A percentile compares a stretch with the other conserved stretches of the same genome.
These are phyloP conservation scores for Clathrospora elynae DNA, from an alignment of 2,329 filamentous ascomycete genomes.

Conservation along the genomic window DNA sequence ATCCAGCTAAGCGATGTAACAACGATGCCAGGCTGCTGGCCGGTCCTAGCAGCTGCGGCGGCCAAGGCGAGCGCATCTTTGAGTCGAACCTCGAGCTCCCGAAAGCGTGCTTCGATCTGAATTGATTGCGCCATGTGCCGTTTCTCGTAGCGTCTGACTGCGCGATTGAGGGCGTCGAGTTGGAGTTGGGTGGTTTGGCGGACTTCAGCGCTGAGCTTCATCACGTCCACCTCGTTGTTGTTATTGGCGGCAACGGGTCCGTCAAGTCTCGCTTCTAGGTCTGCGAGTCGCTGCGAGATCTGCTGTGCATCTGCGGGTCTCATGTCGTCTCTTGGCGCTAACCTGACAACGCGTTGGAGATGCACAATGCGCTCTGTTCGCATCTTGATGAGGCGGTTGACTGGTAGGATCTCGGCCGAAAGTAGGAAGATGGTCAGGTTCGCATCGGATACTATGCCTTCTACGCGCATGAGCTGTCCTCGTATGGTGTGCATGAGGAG, in stretches of 20 bases:
- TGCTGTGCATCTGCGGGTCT: constrained; percentile 29
- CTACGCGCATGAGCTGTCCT: constrained; percentile 79
- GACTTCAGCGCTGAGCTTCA: constrained; percentile 59
- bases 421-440: constrained; percentile 90
- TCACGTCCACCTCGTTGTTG: constrained; percentile 44
- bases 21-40: constrained; percentile 44
- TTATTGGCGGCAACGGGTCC: constrained; percentile 43
- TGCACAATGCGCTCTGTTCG: constrained; percentile 79
- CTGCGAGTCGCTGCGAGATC: constrained; percentile 68
- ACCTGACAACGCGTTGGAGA: constrained; percentile 72
- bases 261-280: constrained; percentile 66
- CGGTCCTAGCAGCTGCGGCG: constrained; percentile 62
- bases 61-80: constrained; percentile 82
- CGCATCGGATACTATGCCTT: constrained; percentile 87
- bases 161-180: constrained; percentile 84
- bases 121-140: constrained; percentile 75
- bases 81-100: constrained; percentile 71
- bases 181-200: constrained; percentile 74
- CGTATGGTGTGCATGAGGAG: constrained; percentile 83
- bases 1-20: constrained; percentile 38
- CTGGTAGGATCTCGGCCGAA: constrained; percentile 81
- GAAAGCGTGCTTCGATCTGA: constrained; percentile 76
- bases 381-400: constrained; percentile 80
- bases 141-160: constrained; percentile 90
- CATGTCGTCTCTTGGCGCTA: constrained; percentile 26